Evolutionary conservation across 192 early-diverging fungal species (phyloP).

Genomic region (Kickxella alabastrina): DNA sequence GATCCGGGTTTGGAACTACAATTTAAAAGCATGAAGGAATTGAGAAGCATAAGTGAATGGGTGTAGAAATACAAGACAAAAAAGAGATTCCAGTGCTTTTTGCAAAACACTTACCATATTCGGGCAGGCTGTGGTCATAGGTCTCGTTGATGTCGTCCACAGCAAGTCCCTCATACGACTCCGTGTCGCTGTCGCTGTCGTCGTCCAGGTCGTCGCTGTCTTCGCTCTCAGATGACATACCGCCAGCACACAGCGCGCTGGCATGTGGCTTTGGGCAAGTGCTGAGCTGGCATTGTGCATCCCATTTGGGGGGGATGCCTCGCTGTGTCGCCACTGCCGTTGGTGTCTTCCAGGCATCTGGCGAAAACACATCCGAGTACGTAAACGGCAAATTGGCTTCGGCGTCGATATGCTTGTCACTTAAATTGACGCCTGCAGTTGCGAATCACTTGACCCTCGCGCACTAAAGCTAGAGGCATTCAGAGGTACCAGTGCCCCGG

Average conservation of each 20-base stretch:
- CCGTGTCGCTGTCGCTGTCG: slow-evolving; percentile 27
- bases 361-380: slow-evolving; percentile 48
- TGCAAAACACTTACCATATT: slow-evolving; percentile 37
- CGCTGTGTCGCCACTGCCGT: not conserved
- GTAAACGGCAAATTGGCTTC: slow-evolving; percentile 37
- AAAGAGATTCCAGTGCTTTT: too few species aligned
- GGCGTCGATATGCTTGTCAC: slow-evolving; percentile 2
- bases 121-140: slow-evolving; percentile 48
- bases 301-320: not conserved
- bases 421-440: slow-evolving; percentile 5
- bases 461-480: not conserved
- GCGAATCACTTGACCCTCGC: slow-evolving; percentile 4
- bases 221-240: slow-evolving; percentile 9
- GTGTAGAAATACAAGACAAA: too few species aligned
- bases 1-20: slow-evolving; percentile 37
- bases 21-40: not conserved
- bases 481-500: slow-evolving; percentile 7
- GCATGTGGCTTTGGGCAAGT: slow-evolving; percentile 16
- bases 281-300: slow-evolving; percentile 12
- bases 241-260: slow-evolving; percentile 23
- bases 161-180: slow-evolving; percentile 48
- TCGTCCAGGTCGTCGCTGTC: slow-evolving; percentile 22
- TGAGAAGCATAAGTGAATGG: not conserved
- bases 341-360: slow-evolving; percentile 11
- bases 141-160: slow-evolving; percentile 53